A percentile compares a stretch with the other conserved stretches of the same genome.
Conservation (phyloP, 2,329 filamentous ascomycete species). For the Cercospora citrullina region DNA sequence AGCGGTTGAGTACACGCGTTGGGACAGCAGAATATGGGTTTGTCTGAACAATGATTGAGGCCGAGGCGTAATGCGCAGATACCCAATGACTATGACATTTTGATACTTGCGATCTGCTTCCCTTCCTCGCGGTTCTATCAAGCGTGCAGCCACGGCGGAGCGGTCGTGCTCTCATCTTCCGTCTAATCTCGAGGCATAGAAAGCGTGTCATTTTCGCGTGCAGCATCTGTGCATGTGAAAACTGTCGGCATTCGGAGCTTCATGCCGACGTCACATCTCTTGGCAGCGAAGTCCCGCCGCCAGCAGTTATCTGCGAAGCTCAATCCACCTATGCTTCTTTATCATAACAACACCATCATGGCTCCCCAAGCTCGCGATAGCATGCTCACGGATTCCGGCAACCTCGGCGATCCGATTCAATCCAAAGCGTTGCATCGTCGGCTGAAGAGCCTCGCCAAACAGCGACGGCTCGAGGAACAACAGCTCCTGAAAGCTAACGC, state of each 20-base stretch:
- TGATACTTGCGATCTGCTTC: neutral
- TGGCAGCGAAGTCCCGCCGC: neutral
- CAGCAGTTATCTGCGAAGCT: neutral
- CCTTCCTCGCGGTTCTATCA: neutral
- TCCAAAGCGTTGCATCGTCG: neutral
- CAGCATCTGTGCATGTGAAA: neutral
- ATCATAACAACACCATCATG: neutral
- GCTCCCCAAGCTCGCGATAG: neutral
- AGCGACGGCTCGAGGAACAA: neutral
- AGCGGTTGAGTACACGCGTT: neutral
- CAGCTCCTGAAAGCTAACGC: neutral
- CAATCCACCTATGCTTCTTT: neutral
- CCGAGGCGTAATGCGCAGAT: neutral
- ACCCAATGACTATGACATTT: neutral
- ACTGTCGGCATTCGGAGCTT: neutral
- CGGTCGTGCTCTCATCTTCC: neutral
- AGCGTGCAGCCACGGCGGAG: neutral
- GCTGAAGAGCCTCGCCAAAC: neutral
- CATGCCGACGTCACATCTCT: neutral
- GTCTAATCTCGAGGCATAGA: neutral
- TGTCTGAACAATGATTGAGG: neutral
- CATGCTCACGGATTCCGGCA: neutral
- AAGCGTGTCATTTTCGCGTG: neutral
- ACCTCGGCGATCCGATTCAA: neutral
- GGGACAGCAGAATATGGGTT: neutral